A percentile compares a stretch with the other conserved stretches of the same genome.
phyloP scores from a whole-genome alignment of 2,329 filamentous ascomycete genomes.

The Fusarium lyarnte region DNA sequence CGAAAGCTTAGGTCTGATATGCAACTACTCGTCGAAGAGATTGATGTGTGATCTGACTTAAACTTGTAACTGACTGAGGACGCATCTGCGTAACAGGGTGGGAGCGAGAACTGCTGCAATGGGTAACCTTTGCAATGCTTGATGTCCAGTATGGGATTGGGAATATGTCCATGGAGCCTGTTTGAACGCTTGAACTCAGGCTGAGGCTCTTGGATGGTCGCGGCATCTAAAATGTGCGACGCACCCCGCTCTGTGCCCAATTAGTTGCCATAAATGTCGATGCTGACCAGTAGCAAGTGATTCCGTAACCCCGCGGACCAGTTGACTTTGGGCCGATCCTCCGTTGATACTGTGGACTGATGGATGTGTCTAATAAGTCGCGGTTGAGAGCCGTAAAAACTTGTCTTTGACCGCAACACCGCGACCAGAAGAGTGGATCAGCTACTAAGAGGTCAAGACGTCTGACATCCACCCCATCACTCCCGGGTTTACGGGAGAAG shows the following conservation, averaged over 20 bases:
- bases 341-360: neutral
- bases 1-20: slow-evolving; percentile 18
- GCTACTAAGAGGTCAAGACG: neutral
- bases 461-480: neutral
- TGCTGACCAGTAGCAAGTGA: slow-evolving; percentile 3
- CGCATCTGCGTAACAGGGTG: neutral
- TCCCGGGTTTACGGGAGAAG: slow-evolving; percentile 11
- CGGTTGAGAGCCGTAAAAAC: neutral
- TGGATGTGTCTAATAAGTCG: neutral
- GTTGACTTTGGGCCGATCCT: neutral
- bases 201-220: slow-evolving; percentile 13
- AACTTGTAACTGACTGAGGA: neutral
- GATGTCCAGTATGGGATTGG: neutral
- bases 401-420: slow-evolving; percentile 19
- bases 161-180: neutral
- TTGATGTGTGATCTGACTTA: neutral
- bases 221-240: slow-evolving; percentile 11
- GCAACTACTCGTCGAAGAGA: slow-evolving; percentile 3
- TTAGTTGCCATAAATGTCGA: slow-evolving; percentile 1
- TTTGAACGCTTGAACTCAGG: neutral
- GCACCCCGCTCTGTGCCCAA: slow-evolving; percentile 1
- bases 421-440: slow-evolving; percentile 5
- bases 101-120: neutral
- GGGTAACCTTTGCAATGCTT: neutral
- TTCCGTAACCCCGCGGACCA: slow-evolving; percentile 10